Evolutionary conservation across 2,329 filamentous ascomycete species (phyloP).

Genomic region (Aspergillus alliaceus): DNA sequence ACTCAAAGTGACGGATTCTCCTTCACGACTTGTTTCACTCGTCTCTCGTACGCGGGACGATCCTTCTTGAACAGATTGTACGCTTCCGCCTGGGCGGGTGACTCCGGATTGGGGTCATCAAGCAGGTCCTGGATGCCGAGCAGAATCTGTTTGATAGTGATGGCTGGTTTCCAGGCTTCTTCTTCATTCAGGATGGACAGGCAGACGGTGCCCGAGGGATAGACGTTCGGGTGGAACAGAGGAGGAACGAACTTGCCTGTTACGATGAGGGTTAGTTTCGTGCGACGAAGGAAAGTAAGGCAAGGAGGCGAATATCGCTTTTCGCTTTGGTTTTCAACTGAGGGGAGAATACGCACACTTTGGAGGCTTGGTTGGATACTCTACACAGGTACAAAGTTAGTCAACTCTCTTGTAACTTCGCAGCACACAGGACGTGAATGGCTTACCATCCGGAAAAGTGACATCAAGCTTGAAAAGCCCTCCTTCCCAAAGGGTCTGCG

Average conservation of each 20-base stretch:
- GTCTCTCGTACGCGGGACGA: conserved; percentile 79
- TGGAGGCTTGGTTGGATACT: conserved; percentile 97
- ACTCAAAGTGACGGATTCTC: conserved; percentile 77
- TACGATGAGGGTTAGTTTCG: not conserved
- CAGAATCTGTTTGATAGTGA: conserved; percentile 97
- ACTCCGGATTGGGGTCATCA: conserved; percentile 95
- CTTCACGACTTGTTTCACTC: conserved; percentile 80
- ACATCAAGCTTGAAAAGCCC: conserved; percentile 94
- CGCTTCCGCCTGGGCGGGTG: conserved; percentile 92
- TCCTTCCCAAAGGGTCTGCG: conserved; percentile 97
- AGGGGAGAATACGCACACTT: conserved; percentile 71
- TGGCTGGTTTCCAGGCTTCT: conserved; percentile 97
- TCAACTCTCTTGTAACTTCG: conserved; percentile 6
- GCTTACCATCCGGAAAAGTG: conserved; percentile 85
- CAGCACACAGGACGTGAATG: conserved; percentile 7
- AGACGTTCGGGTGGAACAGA: conserved; percentile 97
- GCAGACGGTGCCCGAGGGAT: conserved; percentile 96
- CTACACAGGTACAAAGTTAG: conserved; percentile 49
- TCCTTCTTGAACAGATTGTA: conserved; percentile 98
- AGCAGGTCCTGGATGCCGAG: conserved; percentile 94
- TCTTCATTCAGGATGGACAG: conserved; percentile 97
- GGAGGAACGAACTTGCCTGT: conserved; percentile 94
- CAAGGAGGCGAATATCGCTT: not conserved
- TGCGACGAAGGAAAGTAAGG: not conserved
- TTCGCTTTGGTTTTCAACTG: not conserved